Evolutionary conservation across 805 yeast species (phyloP), one percentile per base, ranked within the genome.

Genomic region (Torulaspora microellipsoides): DNA sequence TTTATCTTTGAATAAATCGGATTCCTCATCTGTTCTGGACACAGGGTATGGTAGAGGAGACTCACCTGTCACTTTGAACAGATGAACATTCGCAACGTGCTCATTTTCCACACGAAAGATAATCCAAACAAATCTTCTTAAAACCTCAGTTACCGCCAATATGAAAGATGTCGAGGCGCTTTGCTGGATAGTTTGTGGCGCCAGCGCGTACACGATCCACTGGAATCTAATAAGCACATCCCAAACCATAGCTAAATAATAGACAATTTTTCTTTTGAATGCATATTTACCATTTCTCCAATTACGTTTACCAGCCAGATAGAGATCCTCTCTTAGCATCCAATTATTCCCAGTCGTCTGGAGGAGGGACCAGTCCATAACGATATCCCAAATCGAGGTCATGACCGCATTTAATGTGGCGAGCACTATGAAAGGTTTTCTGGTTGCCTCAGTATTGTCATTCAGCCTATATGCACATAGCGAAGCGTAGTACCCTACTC

Each of bases 51-150:
- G 99, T 42, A 91, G 67, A 2, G 91, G 86, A 8, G 87, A 70
- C 48, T 91, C 96, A 45, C 95, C 78, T 8, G 95, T 82, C 0
- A 97, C 98, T 51, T 95, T 75, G 64, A 82, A 85, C 34, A 88
- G 67, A 43, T 80, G 80, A 9, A 89, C 95, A 60, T 91, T 91
- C 0, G 97, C 81, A 36, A 90, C 83, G 64, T 93, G 99, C 64
- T 93, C 98, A 65, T 93, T 93, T 55, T 93, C 99, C 76, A 93
- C 84, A 68, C 99, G 81, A 70, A 93, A 83, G 38, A 85, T 77
- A 7, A 88, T 73, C 99, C 99, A 93, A 11, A 91, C 68, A 53
- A 87, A 84, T 59, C 99, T 73, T 60, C 99, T 75, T 2, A 85
- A 28, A 3, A 88, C 65, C 64, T 93, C 99, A 0, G 93, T 87